A percentile compares a stretch with the other conserved stretches of the same genome.
Evolutionary conservation across 768 basidiomycete genomes (phyloP).

Genomic region (Panus rudis): DNA sequence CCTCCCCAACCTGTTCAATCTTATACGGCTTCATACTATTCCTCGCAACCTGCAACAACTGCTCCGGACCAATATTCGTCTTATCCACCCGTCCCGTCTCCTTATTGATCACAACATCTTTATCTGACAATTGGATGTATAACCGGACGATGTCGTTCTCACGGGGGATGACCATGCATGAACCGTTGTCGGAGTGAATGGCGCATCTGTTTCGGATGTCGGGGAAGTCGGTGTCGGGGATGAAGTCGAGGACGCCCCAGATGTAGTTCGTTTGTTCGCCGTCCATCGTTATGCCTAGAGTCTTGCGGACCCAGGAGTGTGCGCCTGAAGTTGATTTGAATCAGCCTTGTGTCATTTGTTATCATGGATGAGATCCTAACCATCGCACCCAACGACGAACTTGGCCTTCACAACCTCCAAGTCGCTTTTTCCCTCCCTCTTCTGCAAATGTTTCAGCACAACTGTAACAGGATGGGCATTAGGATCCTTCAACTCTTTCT

Average conservation of each 20-base stretch:
- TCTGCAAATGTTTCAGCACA: slow-evolving; percentile 35
- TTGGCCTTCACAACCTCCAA: slow-evolving; percentile 58
- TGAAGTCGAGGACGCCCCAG: slow-evolving; percentile 73
- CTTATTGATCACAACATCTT: slow-evolving; percentile 27
- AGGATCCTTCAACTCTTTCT: slow-evolving; percentile 35
- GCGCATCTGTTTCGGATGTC: slow-evolving; percentile 42
- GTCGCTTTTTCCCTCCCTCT: slow-evolving; percentile 25
- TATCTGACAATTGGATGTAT: slow-evolving; percentile 44
- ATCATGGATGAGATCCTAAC: slow-evolving; percentile 24
- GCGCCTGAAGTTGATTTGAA: slow-evolving; percentile 40
- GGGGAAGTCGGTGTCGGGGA: slow-evolving; percentile 46
- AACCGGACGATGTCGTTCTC: slow-evolving; percentile 40
- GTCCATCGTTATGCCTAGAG: slow-evolving; percentile 59
- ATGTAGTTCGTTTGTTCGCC: slow-evolving; percentile 72
- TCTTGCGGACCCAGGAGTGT: slow-evolving; percentile 78
- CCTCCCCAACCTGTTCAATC: slow-evolving; percentile 21
- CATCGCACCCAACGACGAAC: slow-evolving; percentile 72
- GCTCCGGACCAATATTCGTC: slow-evolving; percentile 29
- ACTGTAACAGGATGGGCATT: slow-evolving; percentile 31
- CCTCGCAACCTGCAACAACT: slow-evolving; percentile 36
- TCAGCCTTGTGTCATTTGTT: neutral
- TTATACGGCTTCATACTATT: slow-evolving; percentile 35
- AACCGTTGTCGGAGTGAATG: slow-evolving; percentile 45
- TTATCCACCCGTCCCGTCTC: slow-evolving; percentile 36
- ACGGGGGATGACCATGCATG: slow-evolving; percentile 46